A percentile compares a stretch with the other conserved stretches of the same genome.
These are phyloP conservation scores for Jamesozyma lodderae DNA, from an alignment of 805 yeast species.

Conservation along the genomic window DNA sequence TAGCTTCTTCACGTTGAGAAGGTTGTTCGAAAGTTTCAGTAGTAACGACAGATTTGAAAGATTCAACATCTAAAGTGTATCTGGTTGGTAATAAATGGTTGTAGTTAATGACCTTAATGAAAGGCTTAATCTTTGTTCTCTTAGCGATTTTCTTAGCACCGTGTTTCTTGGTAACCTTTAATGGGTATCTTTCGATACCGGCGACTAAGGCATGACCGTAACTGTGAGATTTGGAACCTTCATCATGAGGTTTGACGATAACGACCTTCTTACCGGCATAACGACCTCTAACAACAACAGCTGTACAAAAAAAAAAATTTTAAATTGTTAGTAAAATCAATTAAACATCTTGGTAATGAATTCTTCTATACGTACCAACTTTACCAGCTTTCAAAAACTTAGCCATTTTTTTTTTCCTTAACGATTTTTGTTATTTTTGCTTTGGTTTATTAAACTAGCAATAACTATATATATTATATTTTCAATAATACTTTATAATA, in stretches of 20 bases:
- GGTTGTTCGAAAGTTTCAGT: conserved; percentile 95
- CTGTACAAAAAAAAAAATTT: conserved; percentile 31
- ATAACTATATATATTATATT: too few species aligned
- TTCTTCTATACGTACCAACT: conserved; percentile 50
- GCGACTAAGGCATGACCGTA: conserved; percentile 99
- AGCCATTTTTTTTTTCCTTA: conserved; percentile 89
- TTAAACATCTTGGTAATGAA: not conserved
- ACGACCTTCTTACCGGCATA: conserved; percentile 99
- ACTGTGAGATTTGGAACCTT: conserved; percentile 96
- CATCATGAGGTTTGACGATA: conserved; percentile 95
- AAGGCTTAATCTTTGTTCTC: conserved; percentile 97
- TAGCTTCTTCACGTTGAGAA: conserved; percentile 96
- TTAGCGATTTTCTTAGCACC: conserved; percentile 93
- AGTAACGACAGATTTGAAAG: conserved; percentile 83
- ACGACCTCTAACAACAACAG: conserved; percentile 99
- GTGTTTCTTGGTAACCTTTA: conserved; percentile 89
- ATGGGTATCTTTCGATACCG: conserved; percentile 97
- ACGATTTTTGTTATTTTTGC: too few species aligned
- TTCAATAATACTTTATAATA: too few species aligned
- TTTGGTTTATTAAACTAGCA: too few species aligned
- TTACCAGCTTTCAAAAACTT: conserved; percentile 99
- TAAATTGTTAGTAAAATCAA: conserved; percentile 1
- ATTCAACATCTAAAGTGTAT: conserved; percentile 93
- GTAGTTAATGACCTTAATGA: conserved; percentile 97
- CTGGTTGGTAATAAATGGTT: conserved; percentile 99